Percentiles rank a stretch among this genome's conserved stretches.
Evolutionary conservation across 495 filamentous ascomycete genomes (phyloP).

Genomic region (Tuber brumale): DNA sequence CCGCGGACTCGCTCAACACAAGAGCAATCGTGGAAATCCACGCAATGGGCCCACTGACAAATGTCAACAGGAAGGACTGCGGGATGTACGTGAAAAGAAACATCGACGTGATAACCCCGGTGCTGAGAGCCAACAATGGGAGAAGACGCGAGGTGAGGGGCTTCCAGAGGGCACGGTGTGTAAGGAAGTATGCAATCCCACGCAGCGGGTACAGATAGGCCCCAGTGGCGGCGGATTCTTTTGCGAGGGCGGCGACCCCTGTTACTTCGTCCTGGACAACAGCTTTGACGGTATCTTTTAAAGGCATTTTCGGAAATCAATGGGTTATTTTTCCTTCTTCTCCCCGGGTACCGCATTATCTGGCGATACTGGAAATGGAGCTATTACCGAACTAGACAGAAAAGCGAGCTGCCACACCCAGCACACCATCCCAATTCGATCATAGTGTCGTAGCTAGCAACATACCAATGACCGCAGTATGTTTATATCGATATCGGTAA

Average conservation of each 20-base stretch:
- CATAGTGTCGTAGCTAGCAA: too few relatives aligned
- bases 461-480: too few relatives aligned
- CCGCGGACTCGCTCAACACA: constrained; percentile 72
- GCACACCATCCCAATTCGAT: too few relatives aligned
- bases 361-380: too few relatives aligned
- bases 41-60: constrained; percentile 79
- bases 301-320: constrained; percentile 14
- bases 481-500: too few relatives aligned
- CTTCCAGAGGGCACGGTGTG: constrained; percentile 57
- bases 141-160: constrained; percentile 65
- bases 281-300: constrained; percentile 31
- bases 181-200: constrained; percentile 71
- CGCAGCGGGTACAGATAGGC: constrained; percentile 37
- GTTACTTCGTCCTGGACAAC: constrained; percentile 23
- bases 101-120: constrained; percentile 56
- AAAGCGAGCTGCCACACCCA: too few relatives aligned
- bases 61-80: constrained; percentile 70
- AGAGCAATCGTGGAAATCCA: constrained; percentile 70
- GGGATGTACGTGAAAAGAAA: constrained; percentile 60
- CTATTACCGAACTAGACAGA: too few relatives aligned
- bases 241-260: constrained; percentile 30
- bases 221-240: constrained; percentile 20
- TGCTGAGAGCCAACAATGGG: constrained; percentile 60
- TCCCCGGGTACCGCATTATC: not conserved
- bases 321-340: not conserved